A percentile compares a stretch with the other conserved stretches of the same genome.
Conservation (phyloP, 1,284 basidiomycete species). For the Microbotryomycetes sp. region DNA sequence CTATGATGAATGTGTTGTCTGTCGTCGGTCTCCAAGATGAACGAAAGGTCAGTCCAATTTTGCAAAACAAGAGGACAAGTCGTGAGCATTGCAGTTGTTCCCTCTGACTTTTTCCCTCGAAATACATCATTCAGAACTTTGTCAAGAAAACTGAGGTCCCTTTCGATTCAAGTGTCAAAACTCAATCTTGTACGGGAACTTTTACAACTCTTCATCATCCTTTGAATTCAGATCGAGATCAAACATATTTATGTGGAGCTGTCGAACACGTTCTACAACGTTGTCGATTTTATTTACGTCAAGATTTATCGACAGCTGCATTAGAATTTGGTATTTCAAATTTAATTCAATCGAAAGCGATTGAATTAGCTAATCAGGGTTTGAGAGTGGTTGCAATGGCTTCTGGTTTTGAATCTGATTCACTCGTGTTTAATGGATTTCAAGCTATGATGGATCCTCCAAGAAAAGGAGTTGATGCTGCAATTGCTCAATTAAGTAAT, state of each 20-base stretch:
- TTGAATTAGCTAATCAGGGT: slow-evolving; percentile 64
- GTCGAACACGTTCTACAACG: slow-evolving; percentile 78
- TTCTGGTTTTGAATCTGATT: slow-evolving; percentile 55
- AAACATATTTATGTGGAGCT: slow-evolving; percentile 87
- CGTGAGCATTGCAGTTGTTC: neutral
- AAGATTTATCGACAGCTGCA: slow-evolving; percentile 69
- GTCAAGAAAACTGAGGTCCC: slow-evolving; percentile 69
- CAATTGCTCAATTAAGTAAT: slow-evolving; percentile 68
- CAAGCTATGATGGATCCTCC: slow-evolving; percentile 95
- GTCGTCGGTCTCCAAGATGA: slow-evolving; percentile 64
- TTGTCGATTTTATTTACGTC: slow-evolving; percentile 81
- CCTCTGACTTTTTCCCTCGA: too few relatives aligned
- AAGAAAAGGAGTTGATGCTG: slow-evolving; percentile 81
- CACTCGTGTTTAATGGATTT: slow-evolving; percentile 83
- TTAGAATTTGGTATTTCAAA: slow-evolving; percentile 63
- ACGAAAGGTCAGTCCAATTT: slow-evolving; percentile 53
- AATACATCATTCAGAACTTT: slow-evolving; percentile 57
- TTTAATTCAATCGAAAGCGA: slow-evolving; percentile 63
- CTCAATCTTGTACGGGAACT: slow-evolving; percentile 79
- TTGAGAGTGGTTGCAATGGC: slow-evolving; percentile 86
- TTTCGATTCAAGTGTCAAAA: slow-evolving; percentile 89
- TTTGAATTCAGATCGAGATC: slow-evolving; percentile 53
- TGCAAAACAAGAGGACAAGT: neutral
- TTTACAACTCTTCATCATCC: slow-evolving; percentile 32
- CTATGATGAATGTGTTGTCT: slow-evolving; percentile 74